phyloP scores from a whole-genome alignment of 1,284 basidiomycete genomes.

The Ganoderma sinense region DNA sequence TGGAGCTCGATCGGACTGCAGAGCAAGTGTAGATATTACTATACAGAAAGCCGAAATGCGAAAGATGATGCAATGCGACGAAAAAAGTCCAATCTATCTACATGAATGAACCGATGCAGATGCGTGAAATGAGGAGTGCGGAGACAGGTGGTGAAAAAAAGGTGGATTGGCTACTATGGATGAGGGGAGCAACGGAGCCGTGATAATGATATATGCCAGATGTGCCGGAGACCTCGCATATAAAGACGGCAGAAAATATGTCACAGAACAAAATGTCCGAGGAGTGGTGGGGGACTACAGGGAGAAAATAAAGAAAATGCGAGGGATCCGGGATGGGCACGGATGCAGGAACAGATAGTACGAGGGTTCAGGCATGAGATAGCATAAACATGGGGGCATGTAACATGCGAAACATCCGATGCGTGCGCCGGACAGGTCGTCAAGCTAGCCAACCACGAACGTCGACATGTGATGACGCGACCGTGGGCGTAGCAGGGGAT shows the following conservation, averaged over 20 bases:
- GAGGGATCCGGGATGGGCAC: conserved; percentile 29
- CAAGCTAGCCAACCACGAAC: conserved; percentile 73
- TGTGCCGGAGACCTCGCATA: conserved; percentile 33
- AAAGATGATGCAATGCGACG: conserved; percentile 26
- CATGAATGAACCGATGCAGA: conserved; percentile 24
- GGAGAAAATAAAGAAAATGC: conserved; percentile 21
- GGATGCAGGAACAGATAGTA: conserved; percentile 18
- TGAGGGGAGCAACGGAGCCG: conserved; percentile 17
- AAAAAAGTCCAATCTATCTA: conserved; percentile 29
- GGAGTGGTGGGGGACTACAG: conserved; percentile 7
- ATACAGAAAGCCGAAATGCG: conserved; percentile 26
- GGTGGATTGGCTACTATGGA: conserved; percentile 6
- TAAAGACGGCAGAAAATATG: conserved; percentile 23
- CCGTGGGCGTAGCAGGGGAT: conserved; percentile 76
- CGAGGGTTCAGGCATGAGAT: conserved; percentile 19
- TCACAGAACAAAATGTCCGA: conserved; percentile 20
- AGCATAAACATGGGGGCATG: conserved; percentile 23
- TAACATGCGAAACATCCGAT: conserved; percentile 27
- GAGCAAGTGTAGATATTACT: conserved; percentile 10
- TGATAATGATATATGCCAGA: conserved; percentile 34
- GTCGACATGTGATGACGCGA: conserved; percentile 82
- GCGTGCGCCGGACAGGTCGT: conserved; percentile 39
- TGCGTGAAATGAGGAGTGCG: background rate
- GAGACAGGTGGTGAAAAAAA: conserved; percentile 11
- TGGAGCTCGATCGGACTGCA: conserved; percentile 4